Percentiles rank a stretch among this genome's conserved stretches.
These are phyloP conservation scores for Pulveroboletus ravenelii DNA, from an alignment of 768 basidiomycete genomes.

Conservation along the genomic window DNA sequence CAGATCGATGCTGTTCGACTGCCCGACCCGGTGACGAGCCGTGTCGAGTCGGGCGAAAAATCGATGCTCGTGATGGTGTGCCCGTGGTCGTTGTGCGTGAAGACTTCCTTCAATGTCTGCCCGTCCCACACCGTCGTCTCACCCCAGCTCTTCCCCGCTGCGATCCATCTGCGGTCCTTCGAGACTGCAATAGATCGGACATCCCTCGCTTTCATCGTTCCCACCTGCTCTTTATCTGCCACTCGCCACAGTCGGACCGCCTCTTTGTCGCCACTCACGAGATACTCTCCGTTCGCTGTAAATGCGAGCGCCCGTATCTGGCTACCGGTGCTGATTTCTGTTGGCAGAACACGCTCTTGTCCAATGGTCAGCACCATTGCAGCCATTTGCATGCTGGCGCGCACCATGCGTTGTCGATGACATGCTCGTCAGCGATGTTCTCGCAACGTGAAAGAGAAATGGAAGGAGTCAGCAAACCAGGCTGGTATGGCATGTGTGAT, in stretches of 20 bases:
- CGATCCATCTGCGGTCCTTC: constrained; percentile 2
- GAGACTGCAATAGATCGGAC: constrained; percentile 9
- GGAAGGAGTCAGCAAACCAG: background rate
- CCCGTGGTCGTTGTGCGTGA: background rate
- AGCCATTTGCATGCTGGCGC: background rate
- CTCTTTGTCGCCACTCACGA: constrained; percentile 13
- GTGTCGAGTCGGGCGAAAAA: background rate
- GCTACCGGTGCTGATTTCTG: background rate
- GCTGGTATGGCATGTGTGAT: background rate
- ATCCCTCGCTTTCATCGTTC: background rate
- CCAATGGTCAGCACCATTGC: background rate
- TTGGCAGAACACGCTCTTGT: background rate
- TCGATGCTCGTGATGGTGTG: background rate
- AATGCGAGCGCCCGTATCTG: constrained; percentile 7
- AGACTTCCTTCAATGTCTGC: background rate
- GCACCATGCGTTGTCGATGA: background rate
- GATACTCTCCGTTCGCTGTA: background rate
- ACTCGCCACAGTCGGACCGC: constrained; percentile 5
- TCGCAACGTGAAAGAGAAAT: background rate
- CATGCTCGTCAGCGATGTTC: background rate
- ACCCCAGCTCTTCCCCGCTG: constrained; percentile 10
- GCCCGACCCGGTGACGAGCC: background rate
- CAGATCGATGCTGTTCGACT: too few relatives aligned
- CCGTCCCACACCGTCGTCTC: constrained; percentile 2
- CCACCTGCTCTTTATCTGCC: background rate